Conservation (phyloP, 2,329 filamentous ascomycete genomes). For the Sphaerulina populicola region DNA sequence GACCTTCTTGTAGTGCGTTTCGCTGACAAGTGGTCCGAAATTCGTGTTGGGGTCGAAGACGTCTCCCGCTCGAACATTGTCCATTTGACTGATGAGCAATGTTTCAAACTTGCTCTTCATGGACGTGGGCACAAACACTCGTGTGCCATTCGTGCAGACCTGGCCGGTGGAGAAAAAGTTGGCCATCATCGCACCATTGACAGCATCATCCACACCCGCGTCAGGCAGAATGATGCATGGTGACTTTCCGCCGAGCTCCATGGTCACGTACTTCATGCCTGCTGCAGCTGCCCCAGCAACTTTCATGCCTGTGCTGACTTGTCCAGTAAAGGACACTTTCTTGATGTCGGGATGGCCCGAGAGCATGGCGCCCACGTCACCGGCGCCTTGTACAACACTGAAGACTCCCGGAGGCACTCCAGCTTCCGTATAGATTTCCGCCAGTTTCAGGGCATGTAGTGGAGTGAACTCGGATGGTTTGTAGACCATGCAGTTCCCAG, state of each 20-base stretch:
- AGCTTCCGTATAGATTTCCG: constrained; percentile 67
- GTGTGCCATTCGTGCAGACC: constrained; percentile 86
- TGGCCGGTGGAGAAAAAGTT: constrained; percentile 90
- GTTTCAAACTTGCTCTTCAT: constrained; percentile 63
- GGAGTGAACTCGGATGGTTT: constrained; percentile 84
- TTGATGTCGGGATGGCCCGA: constrained; percentile 64
- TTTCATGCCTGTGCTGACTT: constrained; percentile 73
- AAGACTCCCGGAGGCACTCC: constrained; percentile 75
- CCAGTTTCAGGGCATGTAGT: constrained; percentile 68
- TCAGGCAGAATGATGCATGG: constrained; percentile 73
- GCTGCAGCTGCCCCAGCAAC: constrained; percentile 68
- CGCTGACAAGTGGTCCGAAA: constrained; percentile 74
- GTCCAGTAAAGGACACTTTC: constrained; percentile 85
- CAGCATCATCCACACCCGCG: constrained; percentile 68
- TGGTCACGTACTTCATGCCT: constrained; percentile 82
- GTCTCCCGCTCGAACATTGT: constrained; percentile 61
- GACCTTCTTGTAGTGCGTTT: constrained; percentile 68
- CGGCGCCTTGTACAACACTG: constrained; percentile 76
- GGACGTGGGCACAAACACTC: constrained; percentile 66
- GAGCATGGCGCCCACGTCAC: constrained; percentile 66
- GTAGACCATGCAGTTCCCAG: constrained; percentile 84
- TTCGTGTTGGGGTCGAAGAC: constrained; percentile 66
- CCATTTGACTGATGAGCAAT: constrained; percentile 60
- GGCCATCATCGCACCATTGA: constrained; percentile 83
- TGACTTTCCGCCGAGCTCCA: constrained; percentile 85